These are phyloP conservation scores for Myxozyma neotropica DNA, from an alignment of 805 yeast genomes.

Conservation along the genomic window DNA sequence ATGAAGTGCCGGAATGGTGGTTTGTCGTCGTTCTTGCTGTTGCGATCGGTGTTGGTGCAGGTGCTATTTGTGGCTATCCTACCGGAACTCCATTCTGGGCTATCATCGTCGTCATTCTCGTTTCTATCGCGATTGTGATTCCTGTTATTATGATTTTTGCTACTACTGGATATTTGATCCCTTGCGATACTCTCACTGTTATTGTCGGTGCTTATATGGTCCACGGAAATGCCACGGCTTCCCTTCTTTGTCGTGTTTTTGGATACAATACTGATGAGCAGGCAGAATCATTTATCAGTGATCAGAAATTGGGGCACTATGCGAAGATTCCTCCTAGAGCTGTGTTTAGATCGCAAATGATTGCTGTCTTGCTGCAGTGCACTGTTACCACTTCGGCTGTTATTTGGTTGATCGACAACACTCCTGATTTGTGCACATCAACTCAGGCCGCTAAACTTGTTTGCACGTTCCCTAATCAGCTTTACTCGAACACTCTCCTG, in stretches of 20 bases:
- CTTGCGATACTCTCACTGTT: conserved; percentile 47
- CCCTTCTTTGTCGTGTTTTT: conserved; percentile 52
- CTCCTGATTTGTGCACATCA: conserved; percentile 34
- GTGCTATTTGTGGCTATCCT: conserved; percentile 47
- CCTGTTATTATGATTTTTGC: conserved; percentile 67
- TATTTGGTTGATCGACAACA: conserved; percentile 47
- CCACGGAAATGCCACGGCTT: conserved; percentile 54
- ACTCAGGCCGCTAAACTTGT: conserved; percentile 33
- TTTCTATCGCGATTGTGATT: conserved; percentile 58
- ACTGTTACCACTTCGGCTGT: conserved; percentile 55
- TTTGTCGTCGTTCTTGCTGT: conserved; percentile 53
- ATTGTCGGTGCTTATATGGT: conserved; percentile 52
- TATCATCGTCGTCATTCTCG: conserved; percentile 56
- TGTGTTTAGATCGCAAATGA: conserved; percentile 55
- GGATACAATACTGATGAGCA: conserved; percentile 54
- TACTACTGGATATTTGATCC: conserved; percentile 58
- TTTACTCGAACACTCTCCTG: conserved; percentile 35
- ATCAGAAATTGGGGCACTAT: conserved; percentile 56
- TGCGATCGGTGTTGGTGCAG: conserved; percentile 42
- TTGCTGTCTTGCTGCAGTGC: conserved; percentile 57
- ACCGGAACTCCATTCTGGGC: conserved; percentile 66
- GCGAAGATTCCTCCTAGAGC: conserved; percentile 55
- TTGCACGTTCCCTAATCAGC: conserved; percentile 37
- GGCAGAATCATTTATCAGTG: conserved; percentile 46
- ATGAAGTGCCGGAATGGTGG: conserved; percentile 80